Percentiles rank a stretch among this genome's conserved stretches.
Evolutionary conservation across 345 rosid genomes (phyloP).

Genomic region (Psidium friedrichsthalianum): DNA sequence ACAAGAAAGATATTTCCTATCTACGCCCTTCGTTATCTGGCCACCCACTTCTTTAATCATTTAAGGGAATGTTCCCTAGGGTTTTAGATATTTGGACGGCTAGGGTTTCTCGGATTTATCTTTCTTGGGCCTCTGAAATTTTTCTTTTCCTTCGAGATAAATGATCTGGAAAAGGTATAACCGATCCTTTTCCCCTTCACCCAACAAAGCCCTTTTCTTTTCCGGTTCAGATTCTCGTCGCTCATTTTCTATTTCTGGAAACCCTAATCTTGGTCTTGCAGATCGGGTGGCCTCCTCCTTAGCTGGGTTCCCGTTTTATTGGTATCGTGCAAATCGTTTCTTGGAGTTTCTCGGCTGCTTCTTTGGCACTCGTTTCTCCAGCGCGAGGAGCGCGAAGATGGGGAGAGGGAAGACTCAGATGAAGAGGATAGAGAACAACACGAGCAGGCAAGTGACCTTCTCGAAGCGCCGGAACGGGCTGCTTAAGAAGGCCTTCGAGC

Average conservation of each 20-base stretch:
- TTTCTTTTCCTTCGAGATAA: neutral
- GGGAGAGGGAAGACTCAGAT: slow-evolving; percentile 2
- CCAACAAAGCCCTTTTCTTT: neutral
- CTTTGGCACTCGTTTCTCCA: neutral
- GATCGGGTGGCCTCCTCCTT: neutral
- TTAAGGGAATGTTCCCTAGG: neutral
- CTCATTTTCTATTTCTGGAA: neutral
- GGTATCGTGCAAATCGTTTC: neutral
- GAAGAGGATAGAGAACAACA: slow-evolving; percentile 2
- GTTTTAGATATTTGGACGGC: neutral
- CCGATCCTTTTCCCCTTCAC: neutral
- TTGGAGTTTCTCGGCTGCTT: neutral
- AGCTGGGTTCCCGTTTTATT: neutral
- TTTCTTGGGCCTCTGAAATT: neutral
- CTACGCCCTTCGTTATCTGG: neutral
- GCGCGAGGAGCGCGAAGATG: neutral
- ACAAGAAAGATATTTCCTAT: neutral
- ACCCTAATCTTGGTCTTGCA: neutral
- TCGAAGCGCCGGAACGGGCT: slow-evolving; percentile 7
- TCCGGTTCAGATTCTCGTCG: neutral
- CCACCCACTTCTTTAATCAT: neutral
- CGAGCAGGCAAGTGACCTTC: slow-evolving; percentile 7
- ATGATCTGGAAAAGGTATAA: neutral
- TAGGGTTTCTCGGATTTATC: neutral
- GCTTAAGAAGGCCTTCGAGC: slow-evolving; percentile 7